Evolutionary conservation across 805 yeast genomes (phyloP), one percentile per base, ranked within the genome.

Genomic region (Wickerhamomyces pijperi): DNA sequence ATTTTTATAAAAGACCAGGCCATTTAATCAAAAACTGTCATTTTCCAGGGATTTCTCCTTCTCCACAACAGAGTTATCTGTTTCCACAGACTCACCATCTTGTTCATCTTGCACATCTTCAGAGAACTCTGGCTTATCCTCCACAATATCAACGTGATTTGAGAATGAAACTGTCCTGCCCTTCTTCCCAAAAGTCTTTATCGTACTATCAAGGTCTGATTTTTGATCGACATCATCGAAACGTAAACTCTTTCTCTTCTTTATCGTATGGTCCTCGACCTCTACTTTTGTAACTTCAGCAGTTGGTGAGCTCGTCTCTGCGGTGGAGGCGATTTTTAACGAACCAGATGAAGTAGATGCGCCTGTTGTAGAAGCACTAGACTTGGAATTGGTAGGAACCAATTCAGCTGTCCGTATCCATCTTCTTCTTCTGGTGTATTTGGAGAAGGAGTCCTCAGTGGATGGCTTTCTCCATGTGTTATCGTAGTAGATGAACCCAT

Each of bases 381-480:
- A 9, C 32, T 37, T 43, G 11, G 46, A 38, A 13, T 39, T 42
- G 13, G 59, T 49, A 4, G 71, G 60, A 7, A 82, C 78, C 47
- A 87, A 67, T 57, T 85, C 94, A 0, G 98, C 98, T 1, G 94
- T 85, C 46, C 98, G 74, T 14, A 90, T 74, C 98, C 98, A 90
- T 55, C 97, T 72, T 64, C 98, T 75, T 55, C 96, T 74, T 59
- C 98, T 74, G 5, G 97, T 90, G 55, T 87, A 90, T 58, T 86
- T 87, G 19, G 92, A 76, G 60, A 78, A 88, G 3, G 92, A 72
- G 55, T 88, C 94, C 40, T 84, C 95, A 1, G 92, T 76, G 1
- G 87, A 65, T 15, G 97, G 95, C 47, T 76, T 78, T 50, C 83
- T 84, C 98, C 98, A 90, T 3, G 94, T 81, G 55, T 87, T 92